Percentiles rank a stretch among this genome's conserved stretches.
phyloP scores from a whole-genome alignment of 306 rosid species.

The Rosa rugosa region DNA sequence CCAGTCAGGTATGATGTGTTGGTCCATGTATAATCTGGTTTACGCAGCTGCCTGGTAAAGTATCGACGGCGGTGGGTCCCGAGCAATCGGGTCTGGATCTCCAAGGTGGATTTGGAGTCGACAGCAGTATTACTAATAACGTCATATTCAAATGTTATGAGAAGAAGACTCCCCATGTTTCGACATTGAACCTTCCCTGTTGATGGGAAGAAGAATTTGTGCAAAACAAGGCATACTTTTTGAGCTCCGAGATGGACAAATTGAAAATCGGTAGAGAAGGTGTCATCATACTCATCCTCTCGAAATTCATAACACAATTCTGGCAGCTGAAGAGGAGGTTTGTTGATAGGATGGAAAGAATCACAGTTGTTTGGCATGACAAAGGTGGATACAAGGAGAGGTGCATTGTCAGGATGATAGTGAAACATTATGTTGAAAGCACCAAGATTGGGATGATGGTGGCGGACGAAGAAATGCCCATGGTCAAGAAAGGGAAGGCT shows the following conservation, averaged over 20 bases:
- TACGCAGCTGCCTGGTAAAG: background rate
- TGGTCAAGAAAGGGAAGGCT: background rate
- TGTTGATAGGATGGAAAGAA: background rate
- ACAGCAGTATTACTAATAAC: background rate
- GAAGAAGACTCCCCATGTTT: background rate
- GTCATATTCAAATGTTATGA: conserved; percentile 6
- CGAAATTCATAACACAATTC: background rate
- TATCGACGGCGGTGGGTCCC: background rate
- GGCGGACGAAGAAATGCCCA: background rate
- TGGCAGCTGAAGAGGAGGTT: background rate
- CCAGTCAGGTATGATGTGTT: background rate
- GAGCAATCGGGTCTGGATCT: background rate
- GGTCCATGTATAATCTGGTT: background rate
- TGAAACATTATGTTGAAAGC: background rate
- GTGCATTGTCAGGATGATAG: background rate
- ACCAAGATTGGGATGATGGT: background rate
- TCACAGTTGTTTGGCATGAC: background rate
- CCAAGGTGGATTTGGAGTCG: background rate
- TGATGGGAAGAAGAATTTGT: background rate
- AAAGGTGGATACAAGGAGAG: background rate
- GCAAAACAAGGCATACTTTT: background rate
- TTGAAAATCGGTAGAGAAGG: background rate
- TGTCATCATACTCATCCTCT: too few relatives aligned
- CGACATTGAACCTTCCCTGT: background rate
- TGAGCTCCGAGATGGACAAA: background rate